Evolutionary conservation across 2,329 filamentous ascomycete species (phyloP), one percentile per base, ranked within the genome.

Genomic region (Nemania abortiva): DNA sequence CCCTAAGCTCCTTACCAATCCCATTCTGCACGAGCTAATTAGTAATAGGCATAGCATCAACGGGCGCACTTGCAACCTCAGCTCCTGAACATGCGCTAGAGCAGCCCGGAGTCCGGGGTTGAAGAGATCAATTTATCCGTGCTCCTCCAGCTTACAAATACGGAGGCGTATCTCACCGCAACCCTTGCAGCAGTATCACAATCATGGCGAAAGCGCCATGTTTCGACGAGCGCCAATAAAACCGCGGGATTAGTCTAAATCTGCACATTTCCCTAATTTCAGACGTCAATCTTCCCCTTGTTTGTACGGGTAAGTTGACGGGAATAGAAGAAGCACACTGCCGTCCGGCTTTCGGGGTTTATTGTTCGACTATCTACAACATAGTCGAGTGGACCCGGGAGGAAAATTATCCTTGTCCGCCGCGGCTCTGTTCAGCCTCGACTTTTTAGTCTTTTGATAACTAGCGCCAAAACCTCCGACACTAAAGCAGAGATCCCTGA

Each of bases 111-210:
- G 39, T 47, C 42, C 60, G 61, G 66, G n/a, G 66, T 65, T 56
- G 5, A 29, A 37, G 49, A 2, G 13, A 27, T 61, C 45, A 65
- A 65, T 57, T 42, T 18, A 55, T 59, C 53, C 59, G 59, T 50
- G 20, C 22, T 34, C 22, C 2, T 34, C 22, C 42, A 39, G 66
- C 66, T 68, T 65, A 68, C 62, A 65, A 68, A 68, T 68, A 29
- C 66, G 52, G 66, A 50, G 15, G 13, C 45, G 13, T 4, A 57
- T 61, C 20, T n/a, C 20, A 62, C 66, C 66, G 45, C 50, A 22
- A 31, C 39, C 52, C 34, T 24, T 27, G 13, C 4, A 20, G 37
- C 9, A 34, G 42, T 6, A 29, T 18, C 34, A 10, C 20, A 50
- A 13, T 7, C 20, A 24, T 24, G 1, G 18, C n/a, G 22, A 34